Conservation (phyloP, 441 rosid species). For the Gossypium aridum region DNA sequence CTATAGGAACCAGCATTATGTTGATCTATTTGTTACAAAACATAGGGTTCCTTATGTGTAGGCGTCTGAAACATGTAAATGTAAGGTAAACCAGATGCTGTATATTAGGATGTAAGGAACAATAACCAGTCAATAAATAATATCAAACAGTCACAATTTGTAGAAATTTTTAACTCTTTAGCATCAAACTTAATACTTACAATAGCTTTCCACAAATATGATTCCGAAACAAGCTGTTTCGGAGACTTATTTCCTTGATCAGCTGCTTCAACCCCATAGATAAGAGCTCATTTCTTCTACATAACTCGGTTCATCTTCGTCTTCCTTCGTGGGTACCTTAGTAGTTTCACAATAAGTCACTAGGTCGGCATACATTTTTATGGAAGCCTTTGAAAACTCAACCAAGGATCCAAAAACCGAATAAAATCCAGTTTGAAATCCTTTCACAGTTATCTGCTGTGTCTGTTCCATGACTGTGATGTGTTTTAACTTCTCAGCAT, state of each 20-base stretch:
- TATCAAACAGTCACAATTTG: not conserved
- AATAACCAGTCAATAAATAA: not conserved
- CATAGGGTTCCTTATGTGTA: not conserved
- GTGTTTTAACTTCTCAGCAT: conserved; percentile 36
- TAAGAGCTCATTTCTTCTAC: conserved; percentile 16
- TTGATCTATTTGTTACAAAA: not conserved
- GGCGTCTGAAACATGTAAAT: not conserved
- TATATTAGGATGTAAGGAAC: not conserved
- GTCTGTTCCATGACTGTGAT: conserved; percentile 27
- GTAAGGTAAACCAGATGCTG: not conserved
- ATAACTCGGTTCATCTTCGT: conserved; percentile 2
- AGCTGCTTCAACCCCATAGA: conserved; percentile 5
- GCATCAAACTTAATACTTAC: not conserved
- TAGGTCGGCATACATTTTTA: conserved; percentile 32
- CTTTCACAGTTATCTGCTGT: conserved; percentile 22
- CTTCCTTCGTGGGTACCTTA: conserved; percentile 2
- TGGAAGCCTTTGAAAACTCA: conserved; percentile 35
- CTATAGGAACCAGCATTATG: not conserved
- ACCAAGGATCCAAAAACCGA: conserved; percentile 32
- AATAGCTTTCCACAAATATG: not conserved
- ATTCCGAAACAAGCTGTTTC: not conserved
- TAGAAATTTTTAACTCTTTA: not conserved
- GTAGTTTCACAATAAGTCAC: conserved; percentile 18
- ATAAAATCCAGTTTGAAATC: conserved; percentile 38
- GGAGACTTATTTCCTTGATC: not conserved